Conservation (phyloP, 139 green algal genomes). For the Tetradesmus lagerheimii region DNA sequence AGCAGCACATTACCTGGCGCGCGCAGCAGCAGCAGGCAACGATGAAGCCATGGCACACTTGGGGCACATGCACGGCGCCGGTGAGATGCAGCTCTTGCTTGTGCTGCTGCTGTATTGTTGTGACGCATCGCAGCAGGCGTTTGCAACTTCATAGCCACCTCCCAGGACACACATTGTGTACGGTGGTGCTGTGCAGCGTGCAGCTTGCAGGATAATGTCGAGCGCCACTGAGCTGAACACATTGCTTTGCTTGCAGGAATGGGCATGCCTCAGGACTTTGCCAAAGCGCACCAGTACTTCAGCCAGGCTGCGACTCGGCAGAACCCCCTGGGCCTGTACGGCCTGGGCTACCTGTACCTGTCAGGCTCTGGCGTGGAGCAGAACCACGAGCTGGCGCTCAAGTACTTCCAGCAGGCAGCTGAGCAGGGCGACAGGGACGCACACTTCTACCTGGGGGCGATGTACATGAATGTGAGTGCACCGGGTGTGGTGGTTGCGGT, state of each 20-base stretch:
- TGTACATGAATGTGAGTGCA: conserved; percentile 67
- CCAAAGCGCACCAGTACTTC: conserved; percentile 61
- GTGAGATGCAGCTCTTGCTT: neutral
- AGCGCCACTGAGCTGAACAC: too few relatives aligned
- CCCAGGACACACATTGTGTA: too few relatives aligned
- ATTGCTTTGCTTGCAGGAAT: neutral
- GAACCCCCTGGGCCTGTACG: conserved; percentile 77
- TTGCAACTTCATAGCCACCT: neutral
- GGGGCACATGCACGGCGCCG: conserved; percentile 54
- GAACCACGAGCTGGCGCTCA: conserved; percentile 34
- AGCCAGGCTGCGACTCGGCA: conserved; percentile 46
- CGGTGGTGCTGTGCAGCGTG: too few relatives aligned
- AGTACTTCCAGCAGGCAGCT: conserved; percentile 52
- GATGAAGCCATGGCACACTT: conserved; percentile 87
- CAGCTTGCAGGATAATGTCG: too few relatives aligned
- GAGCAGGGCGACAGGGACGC: conserved; percentile 69
- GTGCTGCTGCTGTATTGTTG: neutral
- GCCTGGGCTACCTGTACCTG: conserved; percentile 93
- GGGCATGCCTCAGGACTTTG: conserved; percentile 24
- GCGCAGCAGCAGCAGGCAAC: conserved; percentile 79
- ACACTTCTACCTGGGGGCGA: conserved; percentile 84
- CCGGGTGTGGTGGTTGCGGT: neutral
- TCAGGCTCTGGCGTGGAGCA: conserved; percentile 64
- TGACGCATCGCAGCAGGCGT: neutral
- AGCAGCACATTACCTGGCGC: conserved; percentile 76